Base-by-base conservation (phyloP, 768 basidiomycete species). In the Cyclocybe aegerita region DNA sequence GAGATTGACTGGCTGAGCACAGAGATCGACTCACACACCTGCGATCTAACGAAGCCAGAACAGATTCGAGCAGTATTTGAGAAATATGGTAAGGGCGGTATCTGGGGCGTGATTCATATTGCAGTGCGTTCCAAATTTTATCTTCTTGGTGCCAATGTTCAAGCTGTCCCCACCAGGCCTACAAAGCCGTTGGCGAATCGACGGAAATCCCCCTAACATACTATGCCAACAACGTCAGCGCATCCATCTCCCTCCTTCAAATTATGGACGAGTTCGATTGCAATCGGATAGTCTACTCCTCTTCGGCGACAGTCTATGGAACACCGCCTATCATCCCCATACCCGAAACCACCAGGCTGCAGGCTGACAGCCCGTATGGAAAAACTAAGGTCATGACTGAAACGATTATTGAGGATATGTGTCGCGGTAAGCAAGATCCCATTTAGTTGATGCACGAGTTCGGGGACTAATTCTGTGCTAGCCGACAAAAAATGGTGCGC, bases 141-240 rank as follows among this genome's bases (percentile, higher is more conserved):
- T 39, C 30, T 14, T 44, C 32, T 33, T 39, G 40, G 32, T 42
- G 8, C 47, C n/a, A 17, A 39, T 48, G 37, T 39, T 23, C 23
- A 16, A 33, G 32, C 9, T 16, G 39, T 43, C 15, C 31, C 31
- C 5, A 5, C 23, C 61, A 94, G 92, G 97, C 97, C 4, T 86
- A 90, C 76, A 99, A 99, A 76, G 93, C 95, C 14, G 97, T 99
- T 42, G 97, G 97, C 38, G 97, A 99, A 70, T 95, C 93, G 11
- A 87, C 88, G 12, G 90, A 97, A 71, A 86, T 91, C 45, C 97
- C 97, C 4, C 68, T 98, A 63, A 81, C 85, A 9, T 99, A 99
- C 71, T 99, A 98, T 68, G 75, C 81, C 58, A 94, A 93, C 76
- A 99, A 99, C 63, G 97, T 99, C 49, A 70, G 81, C 39, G 95